Evolutionary conservation across 2,329 filamentous ascomycete species (phyloP), one percentile per base, ranked within the genome.

Genomic region (Colletotrichum somersetense): DNA sequence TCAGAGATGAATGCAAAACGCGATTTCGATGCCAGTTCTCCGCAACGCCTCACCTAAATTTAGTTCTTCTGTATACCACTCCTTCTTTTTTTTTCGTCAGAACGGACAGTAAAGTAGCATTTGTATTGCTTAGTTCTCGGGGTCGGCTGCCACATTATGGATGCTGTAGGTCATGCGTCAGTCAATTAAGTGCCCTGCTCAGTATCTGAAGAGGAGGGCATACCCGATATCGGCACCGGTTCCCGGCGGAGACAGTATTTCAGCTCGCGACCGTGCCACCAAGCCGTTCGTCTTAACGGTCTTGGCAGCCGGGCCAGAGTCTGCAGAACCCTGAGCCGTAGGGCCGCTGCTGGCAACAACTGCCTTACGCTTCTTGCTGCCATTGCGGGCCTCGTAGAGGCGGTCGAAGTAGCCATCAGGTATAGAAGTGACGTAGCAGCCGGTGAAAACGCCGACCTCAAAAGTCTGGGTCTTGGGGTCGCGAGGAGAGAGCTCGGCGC

Each of bases 361-460:
- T 16, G 61, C 52, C 59, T 72, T 70, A 73, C 87, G 85, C 74
- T 89, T 91, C 80, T 93, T 91, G 58, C 92, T 92, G 55, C 92
- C 35, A 26, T 53, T 71, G 65, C 93, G 87, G 23, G 95, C 82
- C 71, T 87, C 85, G 81, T 93, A 91, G 6, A 97, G 86, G 77
- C 94, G 93, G 75, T 93, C 90, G 76, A 98, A 96, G 83, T 98
- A 98, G 48, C 89, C 91, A 8, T 91, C 88, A 1, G 92, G 89
- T 1, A 98, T 92, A 0, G 90, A 90, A 0, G 96, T 98, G 73
- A 93, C 87, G 81, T 98, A 98, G 74, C 91, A 90, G 57, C 96
- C 96, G 78, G 91, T 94, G 84, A 98, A 98, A 11, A 98, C 95
- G 66, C 96, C 95, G 2, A 97, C 91, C 79, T 98, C 96, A 75